phyloP scores from a whole-genome alignment of 1,139 yeast species.

The Sugiyamaella pinicola region DNA sequence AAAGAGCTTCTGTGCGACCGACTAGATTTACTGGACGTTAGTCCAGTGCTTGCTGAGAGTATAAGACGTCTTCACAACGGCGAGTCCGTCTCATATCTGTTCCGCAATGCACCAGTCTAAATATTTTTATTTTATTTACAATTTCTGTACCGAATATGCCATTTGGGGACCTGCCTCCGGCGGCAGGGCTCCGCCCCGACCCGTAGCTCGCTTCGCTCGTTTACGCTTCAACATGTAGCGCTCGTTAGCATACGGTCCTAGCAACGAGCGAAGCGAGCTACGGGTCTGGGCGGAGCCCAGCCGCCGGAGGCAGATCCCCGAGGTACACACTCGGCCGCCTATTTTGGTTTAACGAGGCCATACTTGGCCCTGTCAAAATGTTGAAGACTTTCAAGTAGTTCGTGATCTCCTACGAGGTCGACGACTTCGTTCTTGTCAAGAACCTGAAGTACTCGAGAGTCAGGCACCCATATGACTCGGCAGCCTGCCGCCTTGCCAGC shows the following conservation, averaged over 20 bases:
- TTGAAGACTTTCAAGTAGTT: slow-evolving; percentile 53
- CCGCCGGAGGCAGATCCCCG: background rate
- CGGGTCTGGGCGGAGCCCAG: background rate
- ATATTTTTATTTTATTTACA: slow-evolving; percentile 4
- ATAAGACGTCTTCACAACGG: slow-evolving; percentile 93
- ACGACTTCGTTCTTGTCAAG: slow-evolving; percentile 48
- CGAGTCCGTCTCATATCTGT: slow-evolving; percentile 87
- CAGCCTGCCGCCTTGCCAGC: slow-evolving; percentile 88
- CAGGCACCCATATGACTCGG: slow-evolving; percentile 90
- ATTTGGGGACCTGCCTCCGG: slow-evolving; percentile 9
- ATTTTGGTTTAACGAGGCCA: slow-evolving; percentile 30
- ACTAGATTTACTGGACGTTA: slow-evolving; percentile 79
- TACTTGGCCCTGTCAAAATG: slow-evolving; percentile 59
- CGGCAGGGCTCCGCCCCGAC: slow-evolving; percentile 15
- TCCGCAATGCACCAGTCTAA: slow-evolving; percentile 56
- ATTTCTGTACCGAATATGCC: background rate
- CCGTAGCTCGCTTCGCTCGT: background rate
- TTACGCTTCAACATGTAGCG: background rate
- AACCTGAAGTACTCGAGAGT: slow-evolving; percentile 62
- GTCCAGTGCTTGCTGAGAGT: slow-evolving; percentile 93
- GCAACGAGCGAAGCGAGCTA: too few species aligned
- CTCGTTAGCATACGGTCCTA: too few species aligned
- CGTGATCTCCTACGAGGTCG: slow-evolving; percentile 55
- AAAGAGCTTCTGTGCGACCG: slow-evolving; percentile 70
- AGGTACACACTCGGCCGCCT: background rate